Evolutionary conservation across 2,329 filamentous ascomycete species (phyloP).

Genomic region (Davidsoniella eucalypti): DNA sequence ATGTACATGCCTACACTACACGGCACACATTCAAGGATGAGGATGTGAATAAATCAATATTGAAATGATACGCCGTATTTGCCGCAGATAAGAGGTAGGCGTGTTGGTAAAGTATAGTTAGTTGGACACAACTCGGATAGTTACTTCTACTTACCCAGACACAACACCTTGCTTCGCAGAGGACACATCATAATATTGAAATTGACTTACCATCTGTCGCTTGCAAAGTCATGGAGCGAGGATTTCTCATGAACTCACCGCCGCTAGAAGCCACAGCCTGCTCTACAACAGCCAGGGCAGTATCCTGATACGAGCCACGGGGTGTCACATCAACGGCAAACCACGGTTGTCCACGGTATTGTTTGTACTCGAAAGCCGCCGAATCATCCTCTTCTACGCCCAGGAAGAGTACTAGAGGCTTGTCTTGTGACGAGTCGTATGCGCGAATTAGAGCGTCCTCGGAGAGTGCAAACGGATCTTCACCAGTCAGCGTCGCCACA

Average conservation of each 20-base stretch:
- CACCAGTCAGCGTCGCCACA: slow-evolving; percentile 52
- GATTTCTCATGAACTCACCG: slow-evolving; percentile 13
- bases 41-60: no score
- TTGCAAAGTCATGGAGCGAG: slow-evolving; percentile 36
- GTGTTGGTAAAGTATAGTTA: no score
- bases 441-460: slow-evolving; percentile 58
- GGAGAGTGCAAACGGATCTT: slow-evolving; percentile 49
- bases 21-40: no score
- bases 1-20: no score
- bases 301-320: slow-evolving; percentile 42
- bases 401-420: slow-evolving; percentile 65
- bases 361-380: slow-evolving; percentile 41
- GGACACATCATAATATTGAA: neutral
- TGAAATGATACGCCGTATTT: no score
- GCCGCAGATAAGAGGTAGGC: no score
- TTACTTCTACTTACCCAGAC: no score
- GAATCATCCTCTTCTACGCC: slow-evolving; percentile 53
- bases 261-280: neutral
- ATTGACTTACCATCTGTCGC: slow-evolving; percentile 10
- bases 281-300: slow-evolving; percentile 33
- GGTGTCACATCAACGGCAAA: slow-evolving; percentile 86
- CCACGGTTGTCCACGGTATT: slow-evolving; percentile 64
- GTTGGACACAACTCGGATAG: no score
- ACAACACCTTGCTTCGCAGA: neutral
- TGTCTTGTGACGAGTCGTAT: slow-evolving; percentile 54